A percentile compares a stretch with the other conserved stretches of the same genome.
Conservation (phyloP, 495 filamentous ascomycete species). For the Annulohypoxylon stygium region DNA sequence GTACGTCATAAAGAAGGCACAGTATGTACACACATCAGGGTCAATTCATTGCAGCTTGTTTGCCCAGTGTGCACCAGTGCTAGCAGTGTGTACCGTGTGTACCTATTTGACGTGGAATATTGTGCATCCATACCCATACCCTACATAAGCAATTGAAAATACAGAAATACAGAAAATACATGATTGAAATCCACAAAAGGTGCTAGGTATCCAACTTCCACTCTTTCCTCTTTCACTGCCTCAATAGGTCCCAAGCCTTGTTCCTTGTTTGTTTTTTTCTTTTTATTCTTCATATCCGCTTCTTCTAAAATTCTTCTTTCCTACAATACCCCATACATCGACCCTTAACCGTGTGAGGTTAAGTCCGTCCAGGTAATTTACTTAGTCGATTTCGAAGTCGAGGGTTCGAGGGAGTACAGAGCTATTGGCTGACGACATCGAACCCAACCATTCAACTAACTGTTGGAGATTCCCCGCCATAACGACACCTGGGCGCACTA, state of each 20-base stretch:
- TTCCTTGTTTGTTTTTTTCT: constrained; percentile 12
- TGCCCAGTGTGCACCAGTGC: too few relatives aligned
- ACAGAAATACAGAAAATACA: neutral
- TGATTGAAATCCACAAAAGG: constrained; percentile 10
- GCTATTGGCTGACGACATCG: constrained; percentile 38
- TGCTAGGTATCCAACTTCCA: constrained; percentile 1
- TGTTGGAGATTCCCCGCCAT: constrained; percentile 35
- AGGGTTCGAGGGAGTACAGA: constrained; percentile 5
- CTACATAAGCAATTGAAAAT: too few relatives aligned
- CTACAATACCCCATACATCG: constrained; percentile 17
- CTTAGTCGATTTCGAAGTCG: neutral
- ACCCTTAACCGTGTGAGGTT: neutral
- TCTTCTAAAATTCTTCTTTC: constrained; percentile 16
- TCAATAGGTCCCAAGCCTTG: constrained; percentile 13
- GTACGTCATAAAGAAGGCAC: constrained; percentile 26
- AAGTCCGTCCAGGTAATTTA: neutral
- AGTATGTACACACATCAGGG: constrained; percentile 3
- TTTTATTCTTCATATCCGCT: constrained; percentile 17
- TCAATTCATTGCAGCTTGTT: too few relatives aligned
- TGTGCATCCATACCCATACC: too few relatives aligned
- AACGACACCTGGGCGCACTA: neutral
- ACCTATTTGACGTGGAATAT: too few relatives aligned
- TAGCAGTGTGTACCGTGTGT: too few relatives aligned
- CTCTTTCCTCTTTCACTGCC: constrained; percentile 26
- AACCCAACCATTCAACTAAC: neutral